A percentile compares a stretch with the other conserved stretches of the same genome.
phyloP scores from a whole-genome alignment of 345 rosid genomes.

The Citrus glauca region DNA sequence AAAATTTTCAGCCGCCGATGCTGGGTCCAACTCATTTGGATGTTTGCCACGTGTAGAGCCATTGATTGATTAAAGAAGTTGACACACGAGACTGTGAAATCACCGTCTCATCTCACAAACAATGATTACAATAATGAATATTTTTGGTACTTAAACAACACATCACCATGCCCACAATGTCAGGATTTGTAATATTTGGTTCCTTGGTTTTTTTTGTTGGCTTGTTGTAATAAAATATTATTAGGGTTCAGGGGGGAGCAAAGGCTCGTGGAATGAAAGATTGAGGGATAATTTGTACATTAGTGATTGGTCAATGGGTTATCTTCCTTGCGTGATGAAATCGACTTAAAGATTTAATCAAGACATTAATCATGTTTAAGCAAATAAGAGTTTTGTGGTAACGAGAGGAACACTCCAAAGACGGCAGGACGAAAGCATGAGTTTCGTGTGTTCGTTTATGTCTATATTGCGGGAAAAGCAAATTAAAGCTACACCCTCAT shows the following conservation, averaged over 20 bases:
- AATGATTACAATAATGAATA: background rate
- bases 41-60: slow-evolving; percentile 14
- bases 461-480: no score
- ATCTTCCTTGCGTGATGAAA: slow-evolving; percentile 22
- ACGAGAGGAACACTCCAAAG: slow-evolving; percentile 36
- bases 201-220: slow-evolving; percentile 2
- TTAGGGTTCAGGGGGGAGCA: background rate
- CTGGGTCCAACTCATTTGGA: slow-evolving; percentile 21
- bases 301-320: slow-evolving; percentile 12
- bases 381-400: slow-evolving; percentile 9
- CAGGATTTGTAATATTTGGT: slow-evolving; percentile 5
- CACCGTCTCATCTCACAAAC: background rate
- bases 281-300: slow-evolving; percentile 12
- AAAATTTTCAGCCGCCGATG: slow-evolving; percentile 4
- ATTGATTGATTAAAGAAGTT: background rate
- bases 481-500: no score
- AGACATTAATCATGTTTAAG: slow-evolving; percentile 8
- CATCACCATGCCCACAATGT: no score
- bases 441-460: slow-evolving; percentile 29
- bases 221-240: background rate
- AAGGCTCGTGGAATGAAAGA: slow-evolving; percentile 4
- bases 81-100: background rate
- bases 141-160: background rate
- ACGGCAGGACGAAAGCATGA: slow-evolving; percentile 23
- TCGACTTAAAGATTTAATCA: slow-evolving; percentile 9